These are phyloP conservation scores for Dalbergia cochinchinensis DNA, from an alignment of 306 rosid genomes.

Conservation along the genomic window DNA sequence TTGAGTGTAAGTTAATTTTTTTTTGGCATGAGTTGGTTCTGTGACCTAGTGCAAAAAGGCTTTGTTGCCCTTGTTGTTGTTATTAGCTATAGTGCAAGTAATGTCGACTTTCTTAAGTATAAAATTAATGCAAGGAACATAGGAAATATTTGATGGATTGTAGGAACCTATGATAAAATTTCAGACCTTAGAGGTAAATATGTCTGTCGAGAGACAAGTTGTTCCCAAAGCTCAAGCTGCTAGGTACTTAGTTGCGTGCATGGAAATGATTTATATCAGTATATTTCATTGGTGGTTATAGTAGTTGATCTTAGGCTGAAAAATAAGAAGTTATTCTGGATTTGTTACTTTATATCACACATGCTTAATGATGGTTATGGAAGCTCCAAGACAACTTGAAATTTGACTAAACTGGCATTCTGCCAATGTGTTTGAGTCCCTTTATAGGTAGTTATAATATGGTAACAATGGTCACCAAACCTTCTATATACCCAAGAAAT, in stretches of 20 bases:
- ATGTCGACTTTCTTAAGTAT: background rate
- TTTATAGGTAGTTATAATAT: background rate
- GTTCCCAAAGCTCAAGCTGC: background rate
- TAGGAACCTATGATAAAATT: background rate
- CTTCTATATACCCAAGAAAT: background rate
- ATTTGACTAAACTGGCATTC: constrained; percentile 13
- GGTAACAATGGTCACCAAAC: background rate
- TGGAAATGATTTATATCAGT: background rate
- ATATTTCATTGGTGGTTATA: constrained; percentile 12
- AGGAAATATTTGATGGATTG: no score
- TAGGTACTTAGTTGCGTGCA: background rate
- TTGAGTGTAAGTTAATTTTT: background rate
- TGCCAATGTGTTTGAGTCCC: background rate
- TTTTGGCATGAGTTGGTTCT: constrained; percentile 20
- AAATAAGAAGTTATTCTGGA: background rate
- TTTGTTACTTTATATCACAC: background rate
- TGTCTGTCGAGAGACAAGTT: background rate
- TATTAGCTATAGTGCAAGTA: background rate
- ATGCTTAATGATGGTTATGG: constrained; percentile 5
- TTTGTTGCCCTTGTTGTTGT: background rate
- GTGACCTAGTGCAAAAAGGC: background rate
- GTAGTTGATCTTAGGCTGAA: background rate
- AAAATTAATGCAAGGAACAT: background rate
- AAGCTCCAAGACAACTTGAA: background rate
- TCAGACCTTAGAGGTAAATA: background rate